These are phyloP conservation scores for Populus davidiana DNA, from an alignment of 345 rosid genomes.

Conservation along the genomic window DNA sequence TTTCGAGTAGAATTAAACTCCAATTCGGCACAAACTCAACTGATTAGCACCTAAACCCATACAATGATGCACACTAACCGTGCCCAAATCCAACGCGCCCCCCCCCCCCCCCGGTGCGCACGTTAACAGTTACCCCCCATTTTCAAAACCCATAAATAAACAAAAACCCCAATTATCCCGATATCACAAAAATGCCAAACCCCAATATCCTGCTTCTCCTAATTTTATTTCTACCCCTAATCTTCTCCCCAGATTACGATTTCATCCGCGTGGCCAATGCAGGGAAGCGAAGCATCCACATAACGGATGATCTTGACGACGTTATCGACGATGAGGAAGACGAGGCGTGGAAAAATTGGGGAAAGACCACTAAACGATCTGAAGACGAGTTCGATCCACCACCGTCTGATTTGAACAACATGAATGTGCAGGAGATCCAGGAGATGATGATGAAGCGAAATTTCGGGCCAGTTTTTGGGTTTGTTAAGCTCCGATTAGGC, in stretches of 20 bases:
- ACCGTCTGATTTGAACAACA: constrained; percentile 53
- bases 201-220: neutral
- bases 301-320: constrained; percentile 83
- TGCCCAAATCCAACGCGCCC: too few species aligned
- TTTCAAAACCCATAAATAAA: too few species aligned
- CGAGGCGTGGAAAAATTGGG: constrained; percentile 92
- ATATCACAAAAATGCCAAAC: neutral
- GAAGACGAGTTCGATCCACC: constrained; percentile 53
- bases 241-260: constrained; percentile 20
- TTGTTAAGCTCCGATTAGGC: constrained; percentile 83
- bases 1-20: too few species aligned
- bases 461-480: constrained; percentile 63
- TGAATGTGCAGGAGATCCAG: constrained; percentile 62
- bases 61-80: too few species aligned
- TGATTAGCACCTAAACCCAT: too few species aligned
- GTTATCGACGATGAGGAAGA: constrained; percentile 89
- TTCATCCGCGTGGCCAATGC: constrained; percentile 38
- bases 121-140: too few species aligned
- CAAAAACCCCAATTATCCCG: neutral
- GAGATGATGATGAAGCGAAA: constrained; percentile 59
- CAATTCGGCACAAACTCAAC: too few species aligned
- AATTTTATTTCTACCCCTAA: constrained; percentile 19
- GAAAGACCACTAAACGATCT: constrained; percentile 37
- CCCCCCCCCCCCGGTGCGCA: too few species aligned
- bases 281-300: constrained; percentile 59